A percentile compares a stretch with the other conserved stretches of the same genome.
These are phyloP conservation scores for Saturnispora sanitii DNA, from an alignment of 805 yeast genomes.

Conservation along the genomic window DNA sequence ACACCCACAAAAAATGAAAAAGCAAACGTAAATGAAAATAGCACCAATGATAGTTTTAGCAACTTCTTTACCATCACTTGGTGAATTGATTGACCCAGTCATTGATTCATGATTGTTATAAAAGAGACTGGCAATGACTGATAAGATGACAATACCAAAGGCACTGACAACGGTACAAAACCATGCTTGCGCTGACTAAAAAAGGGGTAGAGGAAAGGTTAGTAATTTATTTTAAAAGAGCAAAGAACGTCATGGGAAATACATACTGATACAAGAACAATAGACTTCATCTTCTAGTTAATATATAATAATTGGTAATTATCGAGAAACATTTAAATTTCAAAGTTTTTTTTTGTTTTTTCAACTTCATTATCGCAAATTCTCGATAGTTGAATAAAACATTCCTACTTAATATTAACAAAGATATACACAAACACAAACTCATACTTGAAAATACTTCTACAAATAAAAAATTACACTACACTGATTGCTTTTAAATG, in stretches of 20 bases:
- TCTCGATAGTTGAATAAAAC: no score
- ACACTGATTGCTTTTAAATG: no score
- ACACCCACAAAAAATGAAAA: constrained; percentile 84
- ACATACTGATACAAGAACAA: constrained; percentile 23
- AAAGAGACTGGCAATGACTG: constrained; percentile 78
- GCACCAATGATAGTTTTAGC: constrained; percentile 88
- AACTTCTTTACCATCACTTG: constrained; percentile 83
- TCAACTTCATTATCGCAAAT: no score
- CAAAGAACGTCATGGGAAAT: no score
- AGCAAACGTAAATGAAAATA: constrained; percentile 67
- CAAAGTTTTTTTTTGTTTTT: no score
- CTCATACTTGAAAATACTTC: no score
- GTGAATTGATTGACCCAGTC: constrained; percentile 87
- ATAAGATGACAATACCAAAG: constrained; percentile 80
- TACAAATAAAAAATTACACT: no score
- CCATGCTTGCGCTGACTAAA: constrained; percentile 78
- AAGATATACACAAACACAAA: no score
- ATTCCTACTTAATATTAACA: no score
- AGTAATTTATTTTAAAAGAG: background rate
- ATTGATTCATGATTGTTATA: constrained; percentile 75
- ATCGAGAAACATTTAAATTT: background rate
- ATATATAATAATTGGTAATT: background rate
- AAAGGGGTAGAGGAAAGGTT: background rate
- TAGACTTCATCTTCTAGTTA: constrained; percentile 22
- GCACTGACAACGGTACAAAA: constrained; percentile 89